Evolutionary conservation across 495 filamentous ascomycete genomes (phyloP), one percentile per base, ranked within the genome.

Genomic region (Beverwykella pulmonaria): DNA sequence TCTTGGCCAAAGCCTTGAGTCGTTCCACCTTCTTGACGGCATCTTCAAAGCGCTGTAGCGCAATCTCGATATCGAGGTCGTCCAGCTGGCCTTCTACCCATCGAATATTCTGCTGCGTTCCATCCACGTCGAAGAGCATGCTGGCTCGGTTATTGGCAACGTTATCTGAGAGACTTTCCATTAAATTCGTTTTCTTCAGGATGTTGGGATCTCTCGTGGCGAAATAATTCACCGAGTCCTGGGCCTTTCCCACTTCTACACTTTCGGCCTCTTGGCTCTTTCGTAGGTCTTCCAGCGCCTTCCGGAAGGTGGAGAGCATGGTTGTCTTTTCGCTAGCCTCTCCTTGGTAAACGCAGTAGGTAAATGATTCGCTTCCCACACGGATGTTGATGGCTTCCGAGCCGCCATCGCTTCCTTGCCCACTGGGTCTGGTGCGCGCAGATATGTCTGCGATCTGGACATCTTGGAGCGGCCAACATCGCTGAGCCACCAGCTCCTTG

Each of bases 61-160:
- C 94, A 57, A 99, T 94, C 73, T 92, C 88, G 67, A 97, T 97
- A 69, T 98, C 95, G 4, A 99, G 85, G 72, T 96, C 92, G 73
- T 99, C 94, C 70, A 99, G 88, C 77, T 98, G 92, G 47, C 86
- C 84, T 73, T 99, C 94, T 0, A 98, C 92, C 90, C 91, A 97
- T 22, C 94, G 89, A 19, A 99, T 82, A 70, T 93, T 97, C 74
- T 97, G 91, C 69, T 96, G 93, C 71, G 95, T 93, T 23, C 95
- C 94, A 70, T 98, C 94, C 26, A 97, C 92, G 68, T 97, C 95
- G 62, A 99, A 92, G 36, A 95, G 82, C 76, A 97, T 84, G 50
- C 86, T 86, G 0, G 85, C 80, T 27, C 79, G 80, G 68, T 92
- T 89, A 70, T 86, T 87, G 19, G 73, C 71, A 6, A 71, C 72